Conservation (phyloP, 2,329 filamentous ascomycete species). For the Ramularia collo-cygni region DNA sequence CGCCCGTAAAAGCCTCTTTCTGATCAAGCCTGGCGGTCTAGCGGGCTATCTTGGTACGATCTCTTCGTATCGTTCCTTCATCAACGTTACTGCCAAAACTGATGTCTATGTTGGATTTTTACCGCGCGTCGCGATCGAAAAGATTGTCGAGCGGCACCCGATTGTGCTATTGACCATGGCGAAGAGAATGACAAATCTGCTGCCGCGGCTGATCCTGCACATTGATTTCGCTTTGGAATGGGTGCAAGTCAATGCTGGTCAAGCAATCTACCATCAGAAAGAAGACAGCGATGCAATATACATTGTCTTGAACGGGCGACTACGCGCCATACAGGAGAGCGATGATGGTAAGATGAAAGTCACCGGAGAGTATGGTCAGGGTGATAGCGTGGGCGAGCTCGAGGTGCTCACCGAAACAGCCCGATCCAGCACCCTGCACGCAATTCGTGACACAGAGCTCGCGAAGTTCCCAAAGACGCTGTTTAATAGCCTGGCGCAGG, state of each 20-base stretch:
- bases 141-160: conserved; percentile 87
- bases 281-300: conserved; percentile 98
- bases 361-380: conserved; percentile 88
- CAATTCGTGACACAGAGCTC: conserved; percentile 91
- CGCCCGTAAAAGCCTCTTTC: conserved; percentile 62
- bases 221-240: conserved; percentile 98
- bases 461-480: conserved; percentile 93
- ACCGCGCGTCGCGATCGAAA: conserved; percentile 74
- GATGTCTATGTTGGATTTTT: conserved; percentile 97
- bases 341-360: conserved; percentile 77
- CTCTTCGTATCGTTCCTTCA: conserved; percentile 91
- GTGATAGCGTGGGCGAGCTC: conserved; percentile 93
- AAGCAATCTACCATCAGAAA: conserved; percentile 86
- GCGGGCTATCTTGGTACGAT: conserved; percentile 93
- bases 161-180: conserved; percentile 93
- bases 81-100: conserved; percentile 93
- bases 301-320: conserved; percentile 87
- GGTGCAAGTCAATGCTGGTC: conserved; percentile 92
- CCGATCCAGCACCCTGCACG: conserved; percentile 85
- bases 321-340: conserved; percentile 76
- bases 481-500: conserved; percentile 95
- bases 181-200: conserved; percentile 80
- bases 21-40: conserved; percentile 90
- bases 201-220: conserved; percentile 84
- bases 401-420: conserved; percentile 93